Evolutionary conservation across 345 rosid species (phyloP).

Genomic region (Nephelium lappaceum): DNA sequence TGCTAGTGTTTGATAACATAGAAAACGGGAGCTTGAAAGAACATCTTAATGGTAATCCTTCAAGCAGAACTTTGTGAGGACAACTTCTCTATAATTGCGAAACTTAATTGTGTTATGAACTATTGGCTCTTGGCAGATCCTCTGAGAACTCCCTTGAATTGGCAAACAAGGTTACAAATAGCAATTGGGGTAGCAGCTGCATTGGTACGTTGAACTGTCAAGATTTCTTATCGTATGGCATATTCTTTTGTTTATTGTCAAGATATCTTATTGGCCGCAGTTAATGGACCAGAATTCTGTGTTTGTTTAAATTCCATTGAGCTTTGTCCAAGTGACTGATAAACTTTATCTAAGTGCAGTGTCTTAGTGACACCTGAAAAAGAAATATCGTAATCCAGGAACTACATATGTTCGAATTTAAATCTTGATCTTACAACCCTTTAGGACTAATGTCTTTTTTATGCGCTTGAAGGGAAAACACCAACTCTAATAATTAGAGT

Average conservation of each 20-base stretch:
- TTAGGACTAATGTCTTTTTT: too few relatives aligned
- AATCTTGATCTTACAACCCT: background rate
- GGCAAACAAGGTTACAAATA: constrained; percentile 80
- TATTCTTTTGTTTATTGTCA: too few relatives aligned
- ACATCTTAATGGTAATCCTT: constrained; percentile 69
- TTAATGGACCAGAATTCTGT: background rate
- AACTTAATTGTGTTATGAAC: constrained; percentile 1
- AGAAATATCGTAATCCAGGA: background rate
- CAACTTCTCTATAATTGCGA: constrained; percentile 5
- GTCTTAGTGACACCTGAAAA: background rate
- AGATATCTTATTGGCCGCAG: too few relatives aligned
- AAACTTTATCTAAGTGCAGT: too few relatives aligned
- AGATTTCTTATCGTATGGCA: background rate
- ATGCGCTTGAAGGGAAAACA: too few relatives aligned
- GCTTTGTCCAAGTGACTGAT: background rate
- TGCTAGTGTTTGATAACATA: constrained; percentile 73
- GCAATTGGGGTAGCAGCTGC: constrained; percentile 94
- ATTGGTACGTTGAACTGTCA: constrained; percentile 55
- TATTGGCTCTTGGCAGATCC: constrained; percentile 66
- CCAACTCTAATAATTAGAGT: background rate
- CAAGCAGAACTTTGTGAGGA: constrained; percentile 12
- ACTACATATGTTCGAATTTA: background rate
- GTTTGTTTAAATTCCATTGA: background rate
- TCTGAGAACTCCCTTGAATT: constrained; percentile 84
- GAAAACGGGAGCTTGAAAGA: constrained; percentile 94